Evolutionary conservation across 2,329 filamentous ascomycete species (phyloP).

Genomic region (Ophiocordyceps camponoti-rufipedis): DNA sequence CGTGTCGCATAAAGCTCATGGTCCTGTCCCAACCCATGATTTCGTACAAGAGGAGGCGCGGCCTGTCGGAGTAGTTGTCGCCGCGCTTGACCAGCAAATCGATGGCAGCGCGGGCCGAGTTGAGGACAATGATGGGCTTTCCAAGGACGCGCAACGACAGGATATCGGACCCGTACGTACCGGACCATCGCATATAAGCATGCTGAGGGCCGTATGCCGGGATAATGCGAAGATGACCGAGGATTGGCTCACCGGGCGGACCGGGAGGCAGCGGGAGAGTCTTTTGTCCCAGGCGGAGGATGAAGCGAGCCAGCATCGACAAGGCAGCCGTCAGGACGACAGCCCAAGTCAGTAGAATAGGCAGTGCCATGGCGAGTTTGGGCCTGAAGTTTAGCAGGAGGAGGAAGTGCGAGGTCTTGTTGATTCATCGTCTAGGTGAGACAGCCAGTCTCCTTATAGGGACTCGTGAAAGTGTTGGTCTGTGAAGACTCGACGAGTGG

Average conservation of each 20-base stretch:
- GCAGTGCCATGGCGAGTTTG: not conserved
- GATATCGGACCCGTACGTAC: constrained; percentile 30
- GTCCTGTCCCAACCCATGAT: constrained; percentile 28
- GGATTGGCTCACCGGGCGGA: constrained; percentile 17
- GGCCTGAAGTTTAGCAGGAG: no score
- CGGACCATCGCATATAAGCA: constrained; percentile 12
- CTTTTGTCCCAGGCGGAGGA: constrained; percentile 1
- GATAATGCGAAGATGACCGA: constrained; percentile 25
- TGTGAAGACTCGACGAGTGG: no score
- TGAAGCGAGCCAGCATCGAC: not conserved
- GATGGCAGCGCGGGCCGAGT: constrained; percentile 20
- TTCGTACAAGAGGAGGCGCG: constrained; percentile 23
- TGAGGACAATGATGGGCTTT: constrained; percentile 21
- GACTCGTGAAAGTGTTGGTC: no score
- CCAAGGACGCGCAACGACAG: constrained; percentile 15
- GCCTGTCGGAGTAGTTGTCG: constrained; percentile 24
- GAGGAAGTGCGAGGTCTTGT: no score
- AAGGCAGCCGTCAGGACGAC: not conserved
- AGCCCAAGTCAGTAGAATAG: not conserved
- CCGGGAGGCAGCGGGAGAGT: constrained; percentile 12
- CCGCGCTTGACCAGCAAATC: constrained; percentile 27
- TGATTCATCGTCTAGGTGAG: no score
- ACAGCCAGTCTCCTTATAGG: no score
- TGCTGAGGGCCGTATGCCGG: constrained; percentile 15
- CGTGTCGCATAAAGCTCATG: constrained; percentile 24